Evolutionary conservation across 1,284 basidiomycete genomes (phyloP), one percentile per base, ranked within the genome.

Genomic region (Cryptococcus jaspeensis): DNA sequence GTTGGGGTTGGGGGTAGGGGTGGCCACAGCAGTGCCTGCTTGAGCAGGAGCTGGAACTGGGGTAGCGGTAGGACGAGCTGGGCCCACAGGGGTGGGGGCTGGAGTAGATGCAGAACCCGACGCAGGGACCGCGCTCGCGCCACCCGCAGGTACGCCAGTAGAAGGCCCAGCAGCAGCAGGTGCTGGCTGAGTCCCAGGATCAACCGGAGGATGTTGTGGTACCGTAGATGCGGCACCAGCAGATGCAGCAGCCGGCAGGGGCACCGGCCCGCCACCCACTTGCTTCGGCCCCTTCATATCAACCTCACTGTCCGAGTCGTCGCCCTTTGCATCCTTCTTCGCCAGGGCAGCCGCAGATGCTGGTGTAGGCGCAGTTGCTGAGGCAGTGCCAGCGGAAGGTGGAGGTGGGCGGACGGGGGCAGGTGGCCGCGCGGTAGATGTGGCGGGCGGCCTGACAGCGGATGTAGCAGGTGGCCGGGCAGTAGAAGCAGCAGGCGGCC

Each of bases 201-300:
- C n/a, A n/a, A 15, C 20, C n/a, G 13, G 5, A 22, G 40, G 16
- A 41, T 6, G n/a, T 8, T 15, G 35, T 8, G 35, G 20, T 18
- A 38, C 23, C 18, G 50, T 5, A 13, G 37, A 20, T 15, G 28
- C 12, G 6, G 1, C 32, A n/a, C 45, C 13, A n/a, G 44, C 38
- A 15, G 40, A 15, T 16, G 23, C 7, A 25, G 16, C n/a, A 18
- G 25, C 9, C 7, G 50, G 46, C 35, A 12, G 38, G 6, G 58
- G 60, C 35, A 66, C 28, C 15, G 65, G 58, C 20, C 72, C 72
- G 1, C 72, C 72, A 12, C 72, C 72, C 7, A 65, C 66, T 53
- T 73, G 71, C n/a, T 55, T 59, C 0, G 60, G 67, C 11, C 72
- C 72, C 11, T 43, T 66, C 70, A 70, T 69, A 48, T 68, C 67